phyloP scores from a whole-genome alignment of 1,284 basidiomycete genomes.

The Athelia psychrophila region DNA sequence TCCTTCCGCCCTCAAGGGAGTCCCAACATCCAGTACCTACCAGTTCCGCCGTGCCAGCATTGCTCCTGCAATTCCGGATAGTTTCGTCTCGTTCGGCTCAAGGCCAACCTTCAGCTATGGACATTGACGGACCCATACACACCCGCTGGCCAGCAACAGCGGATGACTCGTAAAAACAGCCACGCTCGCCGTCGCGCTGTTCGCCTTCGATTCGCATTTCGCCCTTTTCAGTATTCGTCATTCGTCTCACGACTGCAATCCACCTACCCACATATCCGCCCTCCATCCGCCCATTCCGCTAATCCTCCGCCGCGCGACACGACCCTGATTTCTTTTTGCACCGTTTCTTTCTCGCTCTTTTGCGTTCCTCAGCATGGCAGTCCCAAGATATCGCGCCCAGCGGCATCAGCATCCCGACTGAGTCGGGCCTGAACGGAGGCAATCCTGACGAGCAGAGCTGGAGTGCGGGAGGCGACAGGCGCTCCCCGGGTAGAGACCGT shows the following conservation, averaged over 20 bases:
- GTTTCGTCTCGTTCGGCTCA: conserved; percentile 27
- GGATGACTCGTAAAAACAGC: conserved; percentile 5
- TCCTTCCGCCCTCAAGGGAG: conserved; percentile 28
- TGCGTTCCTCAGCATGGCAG: conserved; percentile 62
- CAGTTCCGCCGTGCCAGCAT: conserved; percentile 3
- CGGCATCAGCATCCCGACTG: conserved; percentile 69
- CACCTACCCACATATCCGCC: conserved; percentile 13
- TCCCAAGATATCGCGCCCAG: conserved; percentile 71
- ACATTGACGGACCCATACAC: neutral
- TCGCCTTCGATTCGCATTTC: conserved; percentile 1
- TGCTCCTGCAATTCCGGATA: conserved; percentile 9
- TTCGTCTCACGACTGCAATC: too few relatives aligned
- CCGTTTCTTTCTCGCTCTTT: conserved; percentile 2
- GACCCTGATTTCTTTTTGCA: conserved; percentile 25
- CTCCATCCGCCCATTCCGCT: conserved; percentile 17
- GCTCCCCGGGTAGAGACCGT: conserved; percentile 36
- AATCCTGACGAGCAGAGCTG: conserved; percentile 42
- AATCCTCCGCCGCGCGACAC: conserved; percentile 21
- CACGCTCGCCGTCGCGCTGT: conserved; percentile 5
- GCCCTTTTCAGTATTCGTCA: conserved; percentile 10
- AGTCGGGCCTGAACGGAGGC: conserved; percentile 45
- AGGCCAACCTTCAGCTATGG: conserved; percentile 21
- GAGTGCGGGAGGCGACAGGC: conserved; percentile 34
- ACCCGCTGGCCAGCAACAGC: too few relatives aligned
- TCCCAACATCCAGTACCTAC: conserved; percentile 26